Percentiles rank a stretch among this genome's conserved stretches.
Evolutionary conservation across 257 asterid genomes (phyloP).

Genomic region (Mentha longifolia): DNA sequence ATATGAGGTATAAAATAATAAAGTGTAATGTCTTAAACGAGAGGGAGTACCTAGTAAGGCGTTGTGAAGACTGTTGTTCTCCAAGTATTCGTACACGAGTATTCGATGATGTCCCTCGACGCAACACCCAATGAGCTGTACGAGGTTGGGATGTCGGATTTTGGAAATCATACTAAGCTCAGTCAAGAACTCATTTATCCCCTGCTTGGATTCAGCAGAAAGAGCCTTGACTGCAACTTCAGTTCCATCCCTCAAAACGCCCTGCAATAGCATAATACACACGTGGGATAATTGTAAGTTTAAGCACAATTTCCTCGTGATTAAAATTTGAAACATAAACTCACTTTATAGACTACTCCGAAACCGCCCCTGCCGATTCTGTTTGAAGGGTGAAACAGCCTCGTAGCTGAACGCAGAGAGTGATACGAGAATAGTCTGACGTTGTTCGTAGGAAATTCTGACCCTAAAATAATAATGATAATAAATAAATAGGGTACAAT

Average conservation of each 20-base stretch:
- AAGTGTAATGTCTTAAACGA: too few relatives aligned
- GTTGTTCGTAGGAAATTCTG: slow-evolving; percentile 60
- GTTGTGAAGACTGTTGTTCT: slow-evolving; percentile 78
- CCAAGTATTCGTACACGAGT: slow-evolving; percentile 78
- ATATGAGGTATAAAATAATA: too few relatives aligned
- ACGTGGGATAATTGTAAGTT: too few relatives aligned
- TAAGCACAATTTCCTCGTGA: too few relatives aligned
- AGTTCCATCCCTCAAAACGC: slow-evolving; percentile 77
- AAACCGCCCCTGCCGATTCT: slow-evolving; percentile 84
- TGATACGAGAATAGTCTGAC: slow-evolving; percentile 61
- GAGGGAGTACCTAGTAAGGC: slow-evolving; percentile 83
- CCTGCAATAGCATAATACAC: slow-evolving; percentile 47
- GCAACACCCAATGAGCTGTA: slow-evolving; percentile 77
- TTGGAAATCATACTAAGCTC: slow-evolving; percentile 71
- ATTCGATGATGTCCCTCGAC: slow-evolving; percentile 62
- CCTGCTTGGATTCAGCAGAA: slow-evolving; percentile 82
- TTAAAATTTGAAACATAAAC: background rate
- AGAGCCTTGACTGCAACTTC: slow-evolving; percentile 76
- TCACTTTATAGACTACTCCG: slow-evolving; percentile 76
- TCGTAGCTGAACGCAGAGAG: slow-evolving; percentile 71
- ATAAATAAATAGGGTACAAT: too few relatives aligned
- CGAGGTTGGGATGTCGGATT: slow-evolving; percentile 73
- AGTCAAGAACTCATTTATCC: slow-evolving; percentile 71
- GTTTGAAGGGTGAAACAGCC: slow-evolving; percentile 66
- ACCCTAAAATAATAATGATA: too few relatives aligned